Conservation (phyloP, 2,329 filamentous ascomycete species). For the Colletotrichum sojae region DNA sequence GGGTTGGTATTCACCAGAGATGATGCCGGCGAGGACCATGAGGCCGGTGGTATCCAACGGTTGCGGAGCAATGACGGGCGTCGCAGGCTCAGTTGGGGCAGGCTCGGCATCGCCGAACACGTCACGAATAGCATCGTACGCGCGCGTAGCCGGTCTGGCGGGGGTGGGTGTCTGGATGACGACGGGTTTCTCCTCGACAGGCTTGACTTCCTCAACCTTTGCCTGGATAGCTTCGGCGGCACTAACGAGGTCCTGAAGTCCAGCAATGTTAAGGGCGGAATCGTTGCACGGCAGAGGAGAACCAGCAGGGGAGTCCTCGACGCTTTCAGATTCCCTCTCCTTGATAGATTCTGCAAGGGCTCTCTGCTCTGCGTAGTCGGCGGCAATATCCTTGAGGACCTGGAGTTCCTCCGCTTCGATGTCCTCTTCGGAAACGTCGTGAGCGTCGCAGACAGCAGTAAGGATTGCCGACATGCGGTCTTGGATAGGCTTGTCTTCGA, state of each 20-base stretch:
- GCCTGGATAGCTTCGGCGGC: slow-evolving; percentile 30
- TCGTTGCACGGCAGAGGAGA: slow-evolving; percentile 35
- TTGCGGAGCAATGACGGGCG: slow-evolving; percentile 20
- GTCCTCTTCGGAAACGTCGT: slow-evolving; percentile 51
- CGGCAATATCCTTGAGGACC: slow-evolving; percentile 47
- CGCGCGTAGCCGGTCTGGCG: slow-evolving; percentile 36
- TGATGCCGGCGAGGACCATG: slow-evolving; percentile 33
- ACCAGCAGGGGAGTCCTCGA: slow-evolving; percentile 43
- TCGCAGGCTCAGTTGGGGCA: slow-evolving; percentile 32
- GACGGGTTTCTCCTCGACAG: slow-evolving; percentile 30
- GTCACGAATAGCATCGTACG: slow-evolving; percentile 54
- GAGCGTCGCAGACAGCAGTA: slow-evolving; percentile 55
- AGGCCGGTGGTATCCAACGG: slow-evolving; percentile 29
- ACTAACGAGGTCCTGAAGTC: slow-evolving; percentile 32
- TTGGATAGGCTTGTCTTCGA: slow-evolving; percentile 31
- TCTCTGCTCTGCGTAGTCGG: slow-evolving; percentile 31
- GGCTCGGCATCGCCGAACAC: slow-evolving; percentile 53
- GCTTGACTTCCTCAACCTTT: slow-evolving; percentile 14
- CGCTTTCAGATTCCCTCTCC: slow-evolving; percentile 45
- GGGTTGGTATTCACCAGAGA: slow-evolving; percentile 7
- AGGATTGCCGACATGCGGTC: slow-evolving; percentile 49
- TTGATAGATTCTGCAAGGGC: slow-evolving; percentile 40
- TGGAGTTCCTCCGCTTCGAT: slow-evolving; percentile 52
- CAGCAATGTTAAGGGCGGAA: slow-evolving; percentile 32
- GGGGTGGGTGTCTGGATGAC: slow-evolving; percentile 31